Conservation (phyloP, 78 protist genomes). For the Dictyostelium intermedium region DNA sequence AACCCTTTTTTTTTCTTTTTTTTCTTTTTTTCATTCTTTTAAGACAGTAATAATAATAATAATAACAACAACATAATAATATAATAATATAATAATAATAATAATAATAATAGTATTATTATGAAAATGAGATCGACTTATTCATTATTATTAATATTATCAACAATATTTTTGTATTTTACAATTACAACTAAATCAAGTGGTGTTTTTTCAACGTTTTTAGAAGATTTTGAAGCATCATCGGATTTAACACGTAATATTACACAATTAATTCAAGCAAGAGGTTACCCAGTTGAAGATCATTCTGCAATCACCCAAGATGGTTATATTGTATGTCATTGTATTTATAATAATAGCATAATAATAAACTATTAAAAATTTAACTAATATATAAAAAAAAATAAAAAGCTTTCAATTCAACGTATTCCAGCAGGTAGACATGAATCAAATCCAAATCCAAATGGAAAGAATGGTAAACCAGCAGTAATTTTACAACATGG, state of each 20-base stretch:
- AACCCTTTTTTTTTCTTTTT: neutral
- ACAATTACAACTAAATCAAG: neutral
- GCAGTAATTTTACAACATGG: slow-evolving; percentile 83
- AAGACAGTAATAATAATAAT: neutral
- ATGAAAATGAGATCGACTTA: neutral
- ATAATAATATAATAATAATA: no score
- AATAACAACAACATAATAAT: neutral
- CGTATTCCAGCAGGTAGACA: slow-evolving; percentile 73
- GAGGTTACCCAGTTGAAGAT: slow-evolving; percentile 81
- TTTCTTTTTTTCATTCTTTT: neutral
- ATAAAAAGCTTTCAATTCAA: slow-evolving; percentile 38
- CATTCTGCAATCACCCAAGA: slow-evolving; percentile 69
- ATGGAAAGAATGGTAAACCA: slow-evolving; percentile 58
- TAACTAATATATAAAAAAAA: no score
- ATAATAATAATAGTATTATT: neutral
- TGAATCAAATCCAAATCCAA: slow-evolving; percentile 63
- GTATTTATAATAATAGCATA: neutral
- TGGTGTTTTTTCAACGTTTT: neutral
- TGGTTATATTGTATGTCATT: slow-evolving; percentile 57
- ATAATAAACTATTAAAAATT: no score
- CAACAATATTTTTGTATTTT: neutral
- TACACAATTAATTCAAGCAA: slow-evolving; percentile 46
- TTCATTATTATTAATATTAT: neutral
- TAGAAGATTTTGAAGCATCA: neutral
- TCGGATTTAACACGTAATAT: neutral